Base-by-base conservation (phyloP, 768 basidiomycete genomes). In the Leucocoprinus sp. region DNA sequence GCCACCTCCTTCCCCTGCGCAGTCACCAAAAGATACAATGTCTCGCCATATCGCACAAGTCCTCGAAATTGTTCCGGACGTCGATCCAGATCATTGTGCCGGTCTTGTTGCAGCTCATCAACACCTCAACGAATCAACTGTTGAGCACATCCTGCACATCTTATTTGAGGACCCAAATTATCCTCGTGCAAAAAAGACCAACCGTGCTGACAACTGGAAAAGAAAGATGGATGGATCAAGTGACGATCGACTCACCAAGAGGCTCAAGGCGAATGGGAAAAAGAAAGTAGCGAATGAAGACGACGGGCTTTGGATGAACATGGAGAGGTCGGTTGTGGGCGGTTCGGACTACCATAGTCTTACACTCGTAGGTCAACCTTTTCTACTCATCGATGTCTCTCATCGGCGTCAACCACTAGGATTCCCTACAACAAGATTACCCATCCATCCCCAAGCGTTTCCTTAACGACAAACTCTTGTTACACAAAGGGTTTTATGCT, bases 11-110 rank as follows among this genome's bases (percentile, higher is more conserved):
- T 49, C 48, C 3, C 44, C 46, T 22, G 35, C 39, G 11, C 43
- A 49, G 41, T 8, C 48, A 15, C 34, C 34, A 11, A 28, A 38
- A 31, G 55, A 60, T 36, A 47, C 51, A n/a, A 36, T 41, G 24
- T 50, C 55, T 34, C 8, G 37, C 24, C 26, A 45, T 35, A 46
- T 82, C 23, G 68, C 74, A 1, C 76, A 68, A 33, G 68, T 86
- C 23, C 64, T 83, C 28, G 82, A 85, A 54, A 73, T 89, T 36
- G 59, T 87, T 9, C 86, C 86, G 0, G 82, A 87, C 52, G 81
- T 86, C 18, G 68, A 73, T 17, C 76, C 80, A 0, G 63, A 68
- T 2, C 71, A 86, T 51, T 72, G 72, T 9, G 56, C 68, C 18
- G 50, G 57, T 1, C 74, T 85, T 24, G 55, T 85, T 23, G 60